phyloP scores from a whole-genome alignment of 768 basidiomycete genomes.

The Cytidiella melzeri region DNA sequence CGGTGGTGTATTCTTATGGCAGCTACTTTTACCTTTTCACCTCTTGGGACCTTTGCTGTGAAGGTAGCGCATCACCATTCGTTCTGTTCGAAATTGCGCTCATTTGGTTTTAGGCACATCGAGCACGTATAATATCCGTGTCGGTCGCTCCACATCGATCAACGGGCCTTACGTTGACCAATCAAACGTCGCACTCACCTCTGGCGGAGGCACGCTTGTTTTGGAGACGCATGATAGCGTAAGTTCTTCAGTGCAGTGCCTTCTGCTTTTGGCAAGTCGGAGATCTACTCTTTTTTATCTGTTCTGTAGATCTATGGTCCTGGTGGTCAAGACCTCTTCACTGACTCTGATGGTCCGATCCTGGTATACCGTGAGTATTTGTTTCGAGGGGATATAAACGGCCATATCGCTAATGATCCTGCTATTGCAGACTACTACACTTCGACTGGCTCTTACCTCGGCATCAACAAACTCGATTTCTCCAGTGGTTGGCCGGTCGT shows the following conservation, averaged over 20 bases:
- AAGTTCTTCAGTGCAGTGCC: slow-evolving; percentile 9
- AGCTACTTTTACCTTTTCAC: slow-evolving; percentile 51
- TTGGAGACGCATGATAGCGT: slow-evolving; percentile 39
- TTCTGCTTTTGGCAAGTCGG: neutral
- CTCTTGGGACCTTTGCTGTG: slow-evolving; percentile 50
- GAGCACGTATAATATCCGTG: slow-evolving; percentile 57
- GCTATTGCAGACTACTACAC: slow-evolving; percentile 43
- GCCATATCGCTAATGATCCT: neutral
- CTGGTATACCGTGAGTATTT: slow-evolving; percentile 42
- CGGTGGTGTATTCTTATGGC: slow-evolving; percentile 37
- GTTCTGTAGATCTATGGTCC: slow-evolving; percentile 41
- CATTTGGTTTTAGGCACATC: too few species aligned
- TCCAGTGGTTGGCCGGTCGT: slow-evolving; percentile 29
- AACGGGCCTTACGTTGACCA: slow-evolving; percentile 43
- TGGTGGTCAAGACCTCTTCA: slow-evolving; percentile 47
- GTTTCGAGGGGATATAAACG: neutral
- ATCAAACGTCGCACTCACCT: slow-evolving; percentile 36
- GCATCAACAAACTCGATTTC: slow-evolving; percentile 29
- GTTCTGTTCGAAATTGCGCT: too few species aligned
- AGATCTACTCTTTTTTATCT: too few species aligned
- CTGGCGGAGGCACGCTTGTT: slow-evolving; percentile 49
- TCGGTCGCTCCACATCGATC: slow-evolving; percentile 42
- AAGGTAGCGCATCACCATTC: too few species aligned
- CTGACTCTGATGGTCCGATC: slow-evolving; percentile 39
- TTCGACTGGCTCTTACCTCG: slow-evolving; percentile 29